Evolutionary conservation across 371 early-diverging fungal genomes (phyloP).

Genomic region (Umbelopsis sp.): DNA sequence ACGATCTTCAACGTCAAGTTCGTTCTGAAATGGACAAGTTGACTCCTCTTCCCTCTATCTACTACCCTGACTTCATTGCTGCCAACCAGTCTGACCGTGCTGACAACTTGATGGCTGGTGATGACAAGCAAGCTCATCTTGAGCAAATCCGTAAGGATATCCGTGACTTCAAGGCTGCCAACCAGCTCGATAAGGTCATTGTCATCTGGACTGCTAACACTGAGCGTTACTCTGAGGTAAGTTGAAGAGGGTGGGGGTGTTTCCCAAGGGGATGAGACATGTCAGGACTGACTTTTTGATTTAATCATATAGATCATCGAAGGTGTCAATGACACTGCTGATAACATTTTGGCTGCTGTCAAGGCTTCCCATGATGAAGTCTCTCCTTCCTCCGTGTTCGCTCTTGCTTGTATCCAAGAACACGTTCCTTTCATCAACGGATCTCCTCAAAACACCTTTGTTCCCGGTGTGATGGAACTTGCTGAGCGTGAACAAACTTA

Average conservation of each 20-base stretch:
- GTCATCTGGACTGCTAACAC: slow-evolving; percentile 99
- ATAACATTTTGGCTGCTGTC: slow-evolving; percentile 86
- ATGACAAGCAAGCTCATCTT: slow-evolving; percentile 84
- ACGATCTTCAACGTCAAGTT: slow-evolving; percentile 94
- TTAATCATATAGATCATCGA: slow-evolving; percentile 33
- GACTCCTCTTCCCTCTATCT: slow-evolving; percentile 91
- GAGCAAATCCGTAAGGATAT: slow-evolving; percentile 93
- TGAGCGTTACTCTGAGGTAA: slow-evolving; percentile 83
- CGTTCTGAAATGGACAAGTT: slow-evolving; percentile 74
- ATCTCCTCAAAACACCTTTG: slow-evolving; percentile 98
- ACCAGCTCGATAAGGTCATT: slow-evolving; percentile 90
- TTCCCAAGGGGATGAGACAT: too few relatives aligned
- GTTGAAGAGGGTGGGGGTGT: too few relatives aligned
- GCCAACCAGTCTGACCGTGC: slow-evolving; percentile 97
- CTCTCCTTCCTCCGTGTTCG: slow-evolving; percentile 96
- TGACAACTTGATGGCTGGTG: slow-evolving; percentile 85
- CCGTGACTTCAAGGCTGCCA: slow-evolving; percentile 86
- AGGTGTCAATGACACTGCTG: slow-evolving; percentile 97
- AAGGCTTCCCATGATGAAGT: slow-evolving; percentile 82
- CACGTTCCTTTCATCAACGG: slow-evolving; percentile 96
- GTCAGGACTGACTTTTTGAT: too few relatives aligned
- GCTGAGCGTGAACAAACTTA: slow-evolving; percentile 87
- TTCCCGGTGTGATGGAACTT: slow-evolving; percentile 88
- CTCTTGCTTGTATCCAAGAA: slow-evolving; percentile 95
- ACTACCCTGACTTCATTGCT: slow-evolving; percentile 96